Base-by-base conservation (phyloP, 495 filamentous ascomycete species). In the Clavariopsis aquatica region DNA sequence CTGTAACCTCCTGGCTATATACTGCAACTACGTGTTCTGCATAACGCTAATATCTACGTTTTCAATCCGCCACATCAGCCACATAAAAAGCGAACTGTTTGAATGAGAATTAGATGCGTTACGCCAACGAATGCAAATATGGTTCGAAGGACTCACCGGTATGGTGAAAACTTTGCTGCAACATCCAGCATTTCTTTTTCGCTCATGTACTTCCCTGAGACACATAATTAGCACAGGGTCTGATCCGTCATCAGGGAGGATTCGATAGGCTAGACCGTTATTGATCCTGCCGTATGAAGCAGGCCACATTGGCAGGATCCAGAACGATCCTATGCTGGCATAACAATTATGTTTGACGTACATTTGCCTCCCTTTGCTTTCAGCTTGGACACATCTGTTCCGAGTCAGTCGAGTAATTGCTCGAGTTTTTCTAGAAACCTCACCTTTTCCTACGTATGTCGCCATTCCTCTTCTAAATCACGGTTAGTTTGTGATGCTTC, bases 11-110 rank as follows among this genome's bases (percentile, higher is more conserved):
- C 8, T 17, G 38, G 12, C 23, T 17, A 17, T 49, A 7, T 49
- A 1, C 45, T 13, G 41, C 26, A 17, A 26, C 17, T n/a, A 66
- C n/a, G 26, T 38, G 29, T 27, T 62, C 64, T 83, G 82, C 76
- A 91, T 75, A 38, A 85, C 84, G 51, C 83, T 83, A 9, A 93
- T 73, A 76, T 94, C 85, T 2, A 91, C 89, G 67, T 88, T 83
- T 70, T 89, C 87, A 17, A 92, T 83, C 53, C 86, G 79, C 93
- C 93, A 97, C 90, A 95, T 93, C 75, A 92, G 93, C 90, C 90
- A 95, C 87, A 89, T 89, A 56, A 89, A 91, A 19, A 91, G 73
- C 69, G 82, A 88, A 72, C 87, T 87, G n/a, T 20, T 27, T 24
- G 19, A 41, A 57, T 17, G 53, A 54, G 27, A 54, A 10, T 24